These are phyloP conservation scores for Polyporus arcularius DNA, from an alignment of 768 basidiomycete genomes.

Conservation along the genomic window DNA sequence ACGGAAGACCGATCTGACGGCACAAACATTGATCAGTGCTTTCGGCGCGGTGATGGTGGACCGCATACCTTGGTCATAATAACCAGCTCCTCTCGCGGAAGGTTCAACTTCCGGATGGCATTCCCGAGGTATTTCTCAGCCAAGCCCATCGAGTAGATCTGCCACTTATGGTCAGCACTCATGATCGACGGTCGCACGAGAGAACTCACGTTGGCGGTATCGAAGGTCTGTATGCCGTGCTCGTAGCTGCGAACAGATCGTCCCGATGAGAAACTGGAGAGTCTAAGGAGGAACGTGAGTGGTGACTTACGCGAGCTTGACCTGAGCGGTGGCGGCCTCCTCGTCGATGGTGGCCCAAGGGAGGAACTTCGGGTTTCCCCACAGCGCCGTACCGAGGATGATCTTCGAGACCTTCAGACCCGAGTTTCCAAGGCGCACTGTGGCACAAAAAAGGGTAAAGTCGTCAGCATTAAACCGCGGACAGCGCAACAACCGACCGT, in stretches of 20 bases:
- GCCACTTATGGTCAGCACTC: not conserved
- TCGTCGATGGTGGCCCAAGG: slow-evolving; percentile 38
- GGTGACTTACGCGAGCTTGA: slow-evolving; percentile 38
- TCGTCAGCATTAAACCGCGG: too few relatives aligned
- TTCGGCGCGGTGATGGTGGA: too few relatives aligned
- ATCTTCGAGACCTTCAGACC: slow-evolving; percentile 40
- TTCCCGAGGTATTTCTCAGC: slow-evolving; percentile 46
- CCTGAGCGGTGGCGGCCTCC: slow-evolving; percentile 36
- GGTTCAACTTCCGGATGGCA: slow-evolving; percentile 42
- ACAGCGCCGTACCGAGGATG: slow-evolving; percentile 39
- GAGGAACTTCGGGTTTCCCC: slow-evolving; percentile 32
- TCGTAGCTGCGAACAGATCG: slow-evolving; percentile 31
- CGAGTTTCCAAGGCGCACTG: slow-evolving; percentile 40
- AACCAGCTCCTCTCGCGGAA: slow-evolving; percentile 50
- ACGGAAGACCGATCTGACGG: not conserved
- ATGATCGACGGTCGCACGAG: too few relatives aligned
- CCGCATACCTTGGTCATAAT: slow-evolving; percentile 44
- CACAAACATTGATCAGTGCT: not conserved
- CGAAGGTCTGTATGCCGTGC: slow-evolving; percentile 40
- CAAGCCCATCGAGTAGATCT: slow-evolving; percentile 38
- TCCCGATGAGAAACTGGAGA: too few relatives aligned
- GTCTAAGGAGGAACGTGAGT: slow-evolving; percentile 1
- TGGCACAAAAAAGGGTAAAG: too few relatives aligned
- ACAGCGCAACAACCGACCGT: not conserved
- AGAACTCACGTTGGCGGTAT: slow-evolving; percentile 33